Conservation (phyloP, 208 protist species). For the Porcisia deanei region DNA sequence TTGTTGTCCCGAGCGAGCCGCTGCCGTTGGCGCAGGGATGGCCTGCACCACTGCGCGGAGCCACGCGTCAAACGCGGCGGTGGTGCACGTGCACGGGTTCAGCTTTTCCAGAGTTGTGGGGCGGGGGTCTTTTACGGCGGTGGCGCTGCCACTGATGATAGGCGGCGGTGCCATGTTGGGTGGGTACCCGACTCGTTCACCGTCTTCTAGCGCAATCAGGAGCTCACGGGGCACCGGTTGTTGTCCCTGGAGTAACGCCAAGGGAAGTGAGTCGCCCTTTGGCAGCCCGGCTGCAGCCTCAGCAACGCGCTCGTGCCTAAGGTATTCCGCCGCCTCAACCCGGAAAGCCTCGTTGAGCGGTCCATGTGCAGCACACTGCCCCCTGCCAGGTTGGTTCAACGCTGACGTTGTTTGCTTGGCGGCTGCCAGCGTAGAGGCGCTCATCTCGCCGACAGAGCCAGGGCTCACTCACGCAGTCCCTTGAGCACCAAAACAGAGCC, state of each 20-base stretch:
- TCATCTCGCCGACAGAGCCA: not conserved
- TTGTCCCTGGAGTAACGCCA: not conserved
- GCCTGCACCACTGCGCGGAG: constrained; percentile 41
- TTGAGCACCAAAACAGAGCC: not conserved
- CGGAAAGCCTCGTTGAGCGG: constrained; percentile 23
- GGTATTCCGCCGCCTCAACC: constrained; percentile 13
- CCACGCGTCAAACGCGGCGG: constrained; percentile 39
- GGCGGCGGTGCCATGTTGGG: not conserved
- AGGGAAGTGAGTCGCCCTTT: not conserved
- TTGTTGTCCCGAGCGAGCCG: constrained; percentile 6
- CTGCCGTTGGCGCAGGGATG: constrained; percentile 34
- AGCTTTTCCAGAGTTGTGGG: constrained; percentile 4
- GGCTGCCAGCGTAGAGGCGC: not conserved
- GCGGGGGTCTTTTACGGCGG: not conserved
- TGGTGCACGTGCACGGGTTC: constrained; percentile 38
- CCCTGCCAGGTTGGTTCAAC: not conserved
- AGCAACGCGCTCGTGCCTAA: constrained; percentile 19
- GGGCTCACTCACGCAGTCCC: not conserved
- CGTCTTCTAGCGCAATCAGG: constrained; percentile 7
- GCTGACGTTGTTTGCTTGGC: not conserved
- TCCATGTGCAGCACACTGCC: not conserved
- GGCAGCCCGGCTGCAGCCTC: constrained; percentile 2
- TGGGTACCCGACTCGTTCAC: constrained; percentile 25
- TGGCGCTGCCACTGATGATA: not conserved
- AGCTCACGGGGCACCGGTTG: not conserved